Evolutionary conservation across 2,329 filamentous ascomycete species (phyloP).

Genomic region (Volutella citrinella): DNA sequence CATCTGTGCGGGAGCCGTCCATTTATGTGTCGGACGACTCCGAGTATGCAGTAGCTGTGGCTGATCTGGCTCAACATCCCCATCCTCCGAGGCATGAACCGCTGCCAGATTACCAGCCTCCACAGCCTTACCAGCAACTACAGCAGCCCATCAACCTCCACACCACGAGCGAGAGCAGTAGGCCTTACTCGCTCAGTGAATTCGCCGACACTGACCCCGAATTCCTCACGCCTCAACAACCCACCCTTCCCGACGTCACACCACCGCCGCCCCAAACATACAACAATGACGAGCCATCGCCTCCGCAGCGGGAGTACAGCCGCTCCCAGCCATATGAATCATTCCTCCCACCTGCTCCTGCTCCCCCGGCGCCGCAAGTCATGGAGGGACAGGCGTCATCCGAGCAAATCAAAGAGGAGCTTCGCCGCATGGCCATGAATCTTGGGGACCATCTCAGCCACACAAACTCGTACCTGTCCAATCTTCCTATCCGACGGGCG

Average conservation of each 20-base stretch:
- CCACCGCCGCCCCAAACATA: too few species aligned
- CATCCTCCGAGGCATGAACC: too few species aligned
- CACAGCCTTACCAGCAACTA: slow-evolving; percentile 17
- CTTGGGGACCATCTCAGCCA: slow-evolving; percentile 47
- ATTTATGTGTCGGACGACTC: slow-evolving; percentile 62
- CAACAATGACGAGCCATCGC: too few species aligned
- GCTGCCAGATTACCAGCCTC: slow-evolving; percentile 12
- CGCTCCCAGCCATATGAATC: slow-evolving; percentile 15
- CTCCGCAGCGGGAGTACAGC: slow-evolving; percentile 19
- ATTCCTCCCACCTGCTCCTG: slow-evolving; percentile 34
- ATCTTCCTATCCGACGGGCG: slow-evolving; percentile 35
- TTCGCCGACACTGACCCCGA: slow-evolving; percentile 41
- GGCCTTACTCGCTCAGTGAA: slow-evolving; percentile 39
- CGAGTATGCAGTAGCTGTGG: slow-evolving; percentile 40
- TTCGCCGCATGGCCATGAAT: slow-evolving; percentile 49
- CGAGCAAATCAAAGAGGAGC: slow-evolving; percentile 49
- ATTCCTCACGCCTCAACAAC: slow-evolving; percentile 30
- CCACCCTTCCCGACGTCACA: slow-evolving; percentile 19
- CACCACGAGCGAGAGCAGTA: slow-evolving; percentile 12
- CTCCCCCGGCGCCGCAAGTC: slow-evolving; percentile 47
- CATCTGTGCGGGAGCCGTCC: slow-evolving; percentile 49
- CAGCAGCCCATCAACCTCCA: slow-evolving; percentile 13
- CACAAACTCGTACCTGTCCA: slow-evolving; percentile 43
- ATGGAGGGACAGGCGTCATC: slow-evolving; percentile 53
- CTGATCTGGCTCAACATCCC: slow-evolving; percentile 27